Evolutionary conservation across 1,139 yeast genomes (phyloP), one percentile per base, ranked within the genome.

Genomic region (Blastobotrys indianensis): DNA sequence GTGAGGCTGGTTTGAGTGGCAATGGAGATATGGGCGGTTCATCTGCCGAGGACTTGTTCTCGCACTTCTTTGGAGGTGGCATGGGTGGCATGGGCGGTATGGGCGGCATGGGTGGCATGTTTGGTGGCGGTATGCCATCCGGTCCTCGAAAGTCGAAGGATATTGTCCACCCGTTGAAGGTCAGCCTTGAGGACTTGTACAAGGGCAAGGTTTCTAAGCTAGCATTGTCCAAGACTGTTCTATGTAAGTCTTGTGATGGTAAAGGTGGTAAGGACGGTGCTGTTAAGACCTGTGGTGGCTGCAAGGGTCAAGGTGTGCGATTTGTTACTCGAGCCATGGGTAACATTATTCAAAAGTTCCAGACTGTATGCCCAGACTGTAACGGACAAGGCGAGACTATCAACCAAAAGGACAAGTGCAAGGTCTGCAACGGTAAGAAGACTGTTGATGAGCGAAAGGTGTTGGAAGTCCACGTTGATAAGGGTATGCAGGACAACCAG

Each of bases 281-380:
- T 51, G 94, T 90, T 57, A 85, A 84, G 74, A 80, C 82, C 62
- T 92, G 99, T 81, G 58, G 81, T 48, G 69, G 80, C 41, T 92
- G 99, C 81, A 70, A 73, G 58, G 99, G 99, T 70, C 77, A 78
- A 61, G 99, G 99, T 78, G 74, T 84, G 69, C 86, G 81, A 69
- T 84, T 92, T 59, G 84, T 90, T 59, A 87, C 97, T 49, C 85
- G 96, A 74, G 97, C 92, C 70, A 90, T 92, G 97, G 99, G 99
- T 58, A 97, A 96, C 55, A 88, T 92, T 94, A 84, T 92, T 62
- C 99, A 92, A 74, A 82, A 97, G 75, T 85, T 85, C 80, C 98
- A 92, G 73, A 82, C 95, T 36, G 82, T 81, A 49, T 92, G 99
- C 83, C 94, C 86, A 57, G 82, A 72, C 52, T 92, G 99, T 82